Evolutionary conservation across 129 eudicot genomes (phyloP).

Genomic region (Logfia minima): DNA sequence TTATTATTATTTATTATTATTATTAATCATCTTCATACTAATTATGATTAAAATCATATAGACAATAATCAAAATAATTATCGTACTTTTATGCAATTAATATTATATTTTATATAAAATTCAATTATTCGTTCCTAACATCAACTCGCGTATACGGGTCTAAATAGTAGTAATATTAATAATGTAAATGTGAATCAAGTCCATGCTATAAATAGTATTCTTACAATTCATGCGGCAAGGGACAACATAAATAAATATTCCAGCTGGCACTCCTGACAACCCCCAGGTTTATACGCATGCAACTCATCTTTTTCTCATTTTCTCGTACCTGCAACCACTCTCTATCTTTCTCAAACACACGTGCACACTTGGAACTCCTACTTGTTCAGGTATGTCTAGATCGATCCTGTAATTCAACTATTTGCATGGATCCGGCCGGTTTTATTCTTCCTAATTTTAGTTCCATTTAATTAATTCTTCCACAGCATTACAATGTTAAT

Average conservation of each 20-base stretch:
- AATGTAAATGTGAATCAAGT: neutral
- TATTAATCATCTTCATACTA: no score
- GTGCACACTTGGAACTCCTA: slow-evolving; percentile 3
- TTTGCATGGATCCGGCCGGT: neutral
- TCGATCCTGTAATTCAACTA: neutral
- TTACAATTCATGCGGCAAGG: neutral
- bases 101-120: no score
- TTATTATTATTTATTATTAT: no score
- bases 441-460: neutral
- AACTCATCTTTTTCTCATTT: slow-evolving; percentile 4
- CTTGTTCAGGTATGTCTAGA: neutral
- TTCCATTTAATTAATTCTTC: neutral
- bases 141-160: no score
- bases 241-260: neutral
- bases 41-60: no score
- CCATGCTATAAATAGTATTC: neutral
- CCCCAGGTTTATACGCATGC: neutral
- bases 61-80: no score
- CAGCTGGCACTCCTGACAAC: neutral
- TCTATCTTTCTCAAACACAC: neutral
- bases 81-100: no score
- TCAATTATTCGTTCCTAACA: no score
- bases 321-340: neutral
- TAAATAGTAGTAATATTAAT: no score
- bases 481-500: neutral